A percentile compares a stretch with the other conserved stretches of the same genome.
Conservation (phyloP, 371 early-diverging fungal species). For the Rhizopus sp. region DNA sequence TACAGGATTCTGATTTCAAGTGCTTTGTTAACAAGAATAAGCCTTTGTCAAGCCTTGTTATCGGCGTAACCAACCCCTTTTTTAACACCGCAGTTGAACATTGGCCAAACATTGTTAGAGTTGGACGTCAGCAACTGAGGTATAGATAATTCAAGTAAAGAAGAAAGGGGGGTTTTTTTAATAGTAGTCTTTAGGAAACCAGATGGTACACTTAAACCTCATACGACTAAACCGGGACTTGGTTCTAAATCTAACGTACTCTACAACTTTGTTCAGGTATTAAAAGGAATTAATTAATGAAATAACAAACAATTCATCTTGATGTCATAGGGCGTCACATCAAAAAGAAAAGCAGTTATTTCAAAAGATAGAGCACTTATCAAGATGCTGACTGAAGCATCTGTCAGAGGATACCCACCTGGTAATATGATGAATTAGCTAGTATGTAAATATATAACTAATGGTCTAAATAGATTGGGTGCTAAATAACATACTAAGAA, state of each 20-base stretch:
- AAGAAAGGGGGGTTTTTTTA: neutral
- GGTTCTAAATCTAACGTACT: slow-evolving; percentile 41
- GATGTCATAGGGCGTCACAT: slow-evolving; percentile 55
- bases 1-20: slow-evolving; percentile 93
- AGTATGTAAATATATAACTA: neutral
- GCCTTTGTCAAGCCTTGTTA: slow-evolving; percentile 81
- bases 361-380: slow-evolving; percentile 74
- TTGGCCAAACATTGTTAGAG: slow-evolving; percentile 90
- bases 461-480: slow-evolving; percentile 51
- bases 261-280: slow-evolving; percentile 61
- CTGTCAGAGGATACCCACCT: slow-evolving; percentile 66
- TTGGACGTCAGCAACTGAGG: slow-evolving; percentile 64
- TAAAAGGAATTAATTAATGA: neutral
- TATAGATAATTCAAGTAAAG: slow-evolving; percentile 11
- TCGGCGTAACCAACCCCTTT: slow-evolving; percentile 95
- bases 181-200: slow-evolving; percentile 39
- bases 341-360: slow-evolving; percentile 82
- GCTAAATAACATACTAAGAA: slow-evolving; percentile 86
- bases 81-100: slow-evolving; percentile 87
- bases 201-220: slow-evolving; percentile 44
- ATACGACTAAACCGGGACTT: slow-evolving; percentile 26
- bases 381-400: slow-evolving; percentile 69
- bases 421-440: slow-evolving; percentile 28
- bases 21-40: slow-evolving; percentile 65
- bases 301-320: neutral